Conservation (phyloP, 1,139 yeast genomes). For the Pichia sp. region DNA sequence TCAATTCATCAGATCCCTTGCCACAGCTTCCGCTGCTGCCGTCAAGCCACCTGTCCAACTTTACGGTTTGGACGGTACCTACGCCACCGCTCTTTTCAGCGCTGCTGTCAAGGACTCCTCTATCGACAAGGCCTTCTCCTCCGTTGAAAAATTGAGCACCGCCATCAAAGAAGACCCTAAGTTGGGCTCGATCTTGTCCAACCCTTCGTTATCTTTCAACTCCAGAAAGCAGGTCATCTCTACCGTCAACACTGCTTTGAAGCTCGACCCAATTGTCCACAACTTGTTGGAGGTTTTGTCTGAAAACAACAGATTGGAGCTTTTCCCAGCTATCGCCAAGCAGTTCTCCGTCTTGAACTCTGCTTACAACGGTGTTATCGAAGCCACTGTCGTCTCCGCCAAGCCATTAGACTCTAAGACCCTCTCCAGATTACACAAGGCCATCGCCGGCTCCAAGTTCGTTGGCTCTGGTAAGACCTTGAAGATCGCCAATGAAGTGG, state of each 20-base stretch:
- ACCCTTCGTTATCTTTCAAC: conserved; percentile 77
- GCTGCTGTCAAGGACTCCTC: conserved; percentile 86
- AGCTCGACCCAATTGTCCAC: conserved; percentile 68
- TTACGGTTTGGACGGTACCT: conserved; percentile 94
- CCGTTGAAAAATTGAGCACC: conserved; percentile 56
- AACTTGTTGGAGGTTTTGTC: conserved; percentile 84
- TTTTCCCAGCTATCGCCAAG: conserved; percentile 60
- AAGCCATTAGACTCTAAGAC: conserved; percentile 79
- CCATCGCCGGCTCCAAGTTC: conserved; percentile 72
- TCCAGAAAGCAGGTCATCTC: conserved; percentile 74
- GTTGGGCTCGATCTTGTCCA: conserved; percentile 56
- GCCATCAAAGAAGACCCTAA: conserved; percentile 61
- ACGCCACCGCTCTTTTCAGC: conserved; percentile 90
- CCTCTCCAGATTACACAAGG: conserved; percentile 72
- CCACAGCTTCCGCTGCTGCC: conserved; percentile 41
- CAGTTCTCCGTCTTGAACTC: conserved; percentile 78
- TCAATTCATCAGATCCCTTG: conserved; percentile 64
- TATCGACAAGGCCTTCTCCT: conserved; percentile 65
- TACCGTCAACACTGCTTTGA: conserved; percentile 51
- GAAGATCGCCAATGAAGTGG: conserved; percentile 74
- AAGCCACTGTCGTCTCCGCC: conserved; percentile 90
- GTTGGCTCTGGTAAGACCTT: conserved; percentile 86
- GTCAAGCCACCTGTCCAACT: conserved; percentile 89
- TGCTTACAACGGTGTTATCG: conserved; percentile 88
- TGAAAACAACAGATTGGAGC: conserved; percentile 87